Evolutionary conservation across 1,139 yeast species (phyloP), one percentile per base, ranked within the genome.

Genomic region (Williopsis jadinii): DNA sequence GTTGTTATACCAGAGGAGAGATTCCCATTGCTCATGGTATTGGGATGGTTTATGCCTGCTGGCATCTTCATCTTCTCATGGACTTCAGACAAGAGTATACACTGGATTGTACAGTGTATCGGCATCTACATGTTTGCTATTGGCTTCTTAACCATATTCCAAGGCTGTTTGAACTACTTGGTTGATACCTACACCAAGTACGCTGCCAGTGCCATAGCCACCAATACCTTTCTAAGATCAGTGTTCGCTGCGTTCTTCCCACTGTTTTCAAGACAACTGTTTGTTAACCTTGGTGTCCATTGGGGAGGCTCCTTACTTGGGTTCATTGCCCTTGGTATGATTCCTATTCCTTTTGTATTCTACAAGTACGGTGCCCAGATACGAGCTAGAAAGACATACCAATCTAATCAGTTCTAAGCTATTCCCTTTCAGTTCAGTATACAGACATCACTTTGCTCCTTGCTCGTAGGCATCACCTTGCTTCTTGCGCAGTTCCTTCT

Each of bases 131-230:
- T 80, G 32, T 71, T 78, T 53, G 87, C 85, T 0, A 63, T 69
- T 46, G 88, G 88, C 2, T 69, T 79, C 51, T 67, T 79, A 38
- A 63, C 73, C 50, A 67, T 79, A 62, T 64, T 69, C 72, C 61
- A 75, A 63, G 62, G 73, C 56, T 60, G 71, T 62, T 52, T 80
- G 42, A 72, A 73, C 51, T 80, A 80, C 49, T 60, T 78, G 48
- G 75, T 77, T 11, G 77, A 76, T 54, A 67, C 80, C 3, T 80
- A 75, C 55, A 65, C 70, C 9, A 61, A 64, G 31, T 73, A 70
- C 46, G 78, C 84, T 19, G 92, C 94, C 0, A 76, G 84, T 11
- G 87, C 85, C 1, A 68, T 82, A 49, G 90, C 88, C 8, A 87
- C 87, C 2, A 81, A 78, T 58, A 79, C 84, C 29, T 73, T 82